These are phyloP conservation scores for Saururus chinensis DNA, from an alignment of 164 flowering plant species.

Conservation along the genomic window DNA sequence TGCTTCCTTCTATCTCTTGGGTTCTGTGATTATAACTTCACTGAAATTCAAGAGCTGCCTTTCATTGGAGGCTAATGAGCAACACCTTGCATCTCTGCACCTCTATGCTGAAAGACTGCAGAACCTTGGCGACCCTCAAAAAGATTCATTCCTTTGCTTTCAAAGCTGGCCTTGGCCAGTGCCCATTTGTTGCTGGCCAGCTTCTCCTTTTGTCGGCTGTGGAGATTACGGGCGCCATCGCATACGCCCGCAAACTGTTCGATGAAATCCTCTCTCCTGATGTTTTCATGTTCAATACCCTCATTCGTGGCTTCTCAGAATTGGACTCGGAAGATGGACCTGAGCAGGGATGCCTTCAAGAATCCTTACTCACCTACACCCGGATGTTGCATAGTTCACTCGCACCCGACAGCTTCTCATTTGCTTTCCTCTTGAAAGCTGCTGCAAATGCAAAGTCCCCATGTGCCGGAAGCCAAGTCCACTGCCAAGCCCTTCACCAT, in stretches of 20 bases:
- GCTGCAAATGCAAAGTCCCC: slow-evolving; percentile 31
- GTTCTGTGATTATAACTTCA: too few species aligned
- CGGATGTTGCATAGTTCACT: slow-evolving; percentile 23
- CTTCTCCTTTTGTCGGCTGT: slow-evolving; percentile 39
- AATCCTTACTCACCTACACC: slow-evolving; percentile 22
- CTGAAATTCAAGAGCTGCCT: neutral
- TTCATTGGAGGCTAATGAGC: slow-evolving; percentile 3
- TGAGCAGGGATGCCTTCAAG: slow-evolving; percentile 14
- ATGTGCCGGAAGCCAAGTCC: slow-evolving; percentile 34
- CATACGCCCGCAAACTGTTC: slow-evolving; percentile 35
- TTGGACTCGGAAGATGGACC: slow-evolving; percentile 3
- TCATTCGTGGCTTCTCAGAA: slow-evolving; percentile 45
- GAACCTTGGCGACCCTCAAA: slow-evolving; percentile 24
- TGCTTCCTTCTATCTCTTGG: too few species aligned
- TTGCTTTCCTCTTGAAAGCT: slow-evolving; percentile 48
- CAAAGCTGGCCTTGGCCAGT: slow-evolving; percentile 28
- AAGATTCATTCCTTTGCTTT: slow-evolving; percentile 35
- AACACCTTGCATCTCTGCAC: slow-evolving; percentile 18
- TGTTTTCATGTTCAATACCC: slow-evolving; percentile 55
- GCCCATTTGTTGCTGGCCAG: slow-evolving; percentile 40
- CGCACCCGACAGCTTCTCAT: slow-evolving; percentile 44
- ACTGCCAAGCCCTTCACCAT: slow-evolving; percentile 27
- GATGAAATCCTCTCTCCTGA: slow-evolving; percentile 31
- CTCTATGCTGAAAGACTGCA: slow-evolving; percentile 31
- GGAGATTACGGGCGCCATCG: slow-evolving; percentile 27